Percentiles rank a stretch among this genome's conserved stretches.
Evolutionary conservation across 495 filamentous ascomycete species (phyloP).

Genomic region (Tuber borchii): DNA sequence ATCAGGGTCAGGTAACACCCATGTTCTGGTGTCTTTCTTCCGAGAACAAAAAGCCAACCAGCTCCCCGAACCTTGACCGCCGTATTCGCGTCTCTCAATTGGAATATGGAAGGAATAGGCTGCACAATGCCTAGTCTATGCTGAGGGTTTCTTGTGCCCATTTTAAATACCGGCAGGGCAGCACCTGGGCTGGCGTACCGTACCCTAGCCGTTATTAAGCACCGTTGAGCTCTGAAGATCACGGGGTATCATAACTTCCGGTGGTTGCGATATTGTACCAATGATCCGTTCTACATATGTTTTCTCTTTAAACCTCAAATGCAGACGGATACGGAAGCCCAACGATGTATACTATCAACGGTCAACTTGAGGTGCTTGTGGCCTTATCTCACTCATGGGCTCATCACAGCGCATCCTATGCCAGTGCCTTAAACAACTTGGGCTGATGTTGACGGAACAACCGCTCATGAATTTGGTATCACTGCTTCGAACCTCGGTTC

Average conservation of each 20-base stretch:
- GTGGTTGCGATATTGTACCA: neutral
- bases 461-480: neutral
- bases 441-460: neutral
- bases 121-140: neutral
- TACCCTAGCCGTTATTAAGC: neutral
- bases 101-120: neutral
- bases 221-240: neutral
- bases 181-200: neutral
- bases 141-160: neutral
- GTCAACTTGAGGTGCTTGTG: neutral
- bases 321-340: neutral
- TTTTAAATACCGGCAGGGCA: neutral
- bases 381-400: neutral
- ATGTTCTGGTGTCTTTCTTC: constrained; percentile 8
- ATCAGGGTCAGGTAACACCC: constrained; percentile 27
- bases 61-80: neutral
- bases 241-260: neutral
- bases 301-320: neutral
- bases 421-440: neutral
- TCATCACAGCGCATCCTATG: neutral
- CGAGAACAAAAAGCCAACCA: neutral
- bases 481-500: neutral
- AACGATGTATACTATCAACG: neutral
- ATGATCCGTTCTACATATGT: neutral
- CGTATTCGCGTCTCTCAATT: neutral